Evolutionary conservation across 441 rosid species (phyloP), one percentile per base, ranked within the genome.

Genomic region (Daphne laureola): DNA sequence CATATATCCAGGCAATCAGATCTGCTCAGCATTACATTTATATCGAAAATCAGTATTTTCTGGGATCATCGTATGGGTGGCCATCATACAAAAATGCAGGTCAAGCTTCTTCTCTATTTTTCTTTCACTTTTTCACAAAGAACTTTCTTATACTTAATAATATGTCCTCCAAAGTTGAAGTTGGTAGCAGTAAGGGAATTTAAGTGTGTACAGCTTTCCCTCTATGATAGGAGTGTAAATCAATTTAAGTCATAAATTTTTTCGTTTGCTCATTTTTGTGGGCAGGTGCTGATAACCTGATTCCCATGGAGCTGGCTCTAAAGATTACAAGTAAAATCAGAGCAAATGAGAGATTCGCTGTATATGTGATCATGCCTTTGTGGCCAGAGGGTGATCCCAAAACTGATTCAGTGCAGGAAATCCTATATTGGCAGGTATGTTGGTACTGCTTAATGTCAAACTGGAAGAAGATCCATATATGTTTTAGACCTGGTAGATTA

Each of bases 351-450:
- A 83, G 90, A 72, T 90, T 90, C 63, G 76, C 86, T 0, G 94
- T 87, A 43, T 90, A 90, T 76, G 64, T 90, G 26, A 63, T 90
- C 63, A 65, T 90, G 45, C 97, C 96, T 5, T 50, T 90, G 86
- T 90, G 96, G 97, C 97, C 97, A n/a, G 97, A 90, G 75, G 97
- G 97, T 54, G 91, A 87, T 59, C 96, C 97, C n/a, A 84, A 79
- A 53, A 51, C 84, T 60, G 80, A 70, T 13, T 56, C 90, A 26
- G 75, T 87, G 77, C 97, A 87, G 69, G 97, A 90, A 78, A 90
- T 90, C 70, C 78, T 90, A 46, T 83, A 35, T 62, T 87, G 96
- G 97, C 97, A 90, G 91, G 97, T 90, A 23, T 9, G 46, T 21
- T 1, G 50, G 43, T 21, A 14, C 49, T 51, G 61, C 51, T 47